A percentile compares a stretch with the other conserved stretches of the same genome.
These are phyloP conservation scores for Trichoderma gracile DNA, from an alignment of 2,329 filamentous ascomycete species.

Conservation along the genomic window DNA sequence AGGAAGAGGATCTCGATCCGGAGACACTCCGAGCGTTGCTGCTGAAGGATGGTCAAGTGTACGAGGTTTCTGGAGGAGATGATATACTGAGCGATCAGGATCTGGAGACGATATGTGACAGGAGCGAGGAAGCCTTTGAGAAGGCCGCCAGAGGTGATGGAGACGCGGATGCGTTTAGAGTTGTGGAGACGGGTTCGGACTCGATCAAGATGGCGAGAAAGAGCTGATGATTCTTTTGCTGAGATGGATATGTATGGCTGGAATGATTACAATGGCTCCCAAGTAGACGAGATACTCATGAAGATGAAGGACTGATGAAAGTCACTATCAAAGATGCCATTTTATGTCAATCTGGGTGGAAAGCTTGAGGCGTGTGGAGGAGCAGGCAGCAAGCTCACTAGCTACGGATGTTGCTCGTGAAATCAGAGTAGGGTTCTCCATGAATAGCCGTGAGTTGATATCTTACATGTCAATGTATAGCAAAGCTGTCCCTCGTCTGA, in stretches of 20 bases:
- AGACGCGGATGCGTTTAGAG: constrained; percentile 68
- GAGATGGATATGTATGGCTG: background rate
- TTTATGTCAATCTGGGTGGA: too few species aligned
- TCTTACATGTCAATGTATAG: too few species aligned
- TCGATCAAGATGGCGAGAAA: constrained; percentile 49
- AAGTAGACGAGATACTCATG: background rate
- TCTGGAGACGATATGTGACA: constrained; percentile 75
- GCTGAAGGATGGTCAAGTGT: constrained; percentile 70
- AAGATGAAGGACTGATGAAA: background rate
- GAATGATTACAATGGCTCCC: background rate
- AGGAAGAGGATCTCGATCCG: constrained; percentile 57
- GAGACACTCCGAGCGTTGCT: constrained; percentile 64
- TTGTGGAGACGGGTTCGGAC: constrained; percentile 72
- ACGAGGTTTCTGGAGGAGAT: constrained; percentile 58
- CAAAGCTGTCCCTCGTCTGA: too few species aligned
- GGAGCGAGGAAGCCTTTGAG: constrained; percentile 64
- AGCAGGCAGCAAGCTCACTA: background rate
- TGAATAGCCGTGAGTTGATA: too few species aligned
- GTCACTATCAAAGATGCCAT: too few species aligned
- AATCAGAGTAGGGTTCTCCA: too few species aligned
- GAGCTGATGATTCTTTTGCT: background rate
- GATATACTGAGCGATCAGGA: constrained; percentile 75
- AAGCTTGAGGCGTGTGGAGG: too few species aligned
- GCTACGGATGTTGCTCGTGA: background rate
- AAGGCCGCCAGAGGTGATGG: constrained; percentile 78